A percentile compares a stretch with the other conserved stretches of the same genome.
Conservation (phyloP, 75 land plant genomes). For the Selaginella tamariscina region DNA sequence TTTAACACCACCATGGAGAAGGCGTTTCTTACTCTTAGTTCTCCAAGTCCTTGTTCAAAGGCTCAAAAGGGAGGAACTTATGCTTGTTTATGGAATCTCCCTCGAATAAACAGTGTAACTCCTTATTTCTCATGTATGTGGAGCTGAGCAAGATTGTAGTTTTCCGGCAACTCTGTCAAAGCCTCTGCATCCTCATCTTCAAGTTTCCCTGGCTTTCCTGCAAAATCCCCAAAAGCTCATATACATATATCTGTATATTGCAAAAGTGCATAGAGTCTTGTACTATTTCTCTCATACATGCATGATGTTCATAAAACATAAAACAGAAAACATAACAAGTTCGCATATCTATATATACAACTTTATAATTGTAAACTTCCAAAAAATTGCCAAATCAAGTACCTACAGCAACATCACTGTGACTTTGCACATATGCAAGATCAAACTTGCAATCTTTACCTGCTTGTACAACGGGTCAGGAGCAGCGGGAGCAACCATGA, state of each 20-base stretch:
- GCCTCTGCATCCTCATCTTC: not conserved
- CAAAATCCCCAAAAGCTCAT: conserved; percentile 38
- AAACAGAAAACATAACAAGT: too few species aligned
- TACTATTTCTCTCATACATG: too few species aligned
- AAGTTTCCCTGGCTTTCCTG: not conserved
- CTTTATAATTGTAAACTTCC: not conserved
- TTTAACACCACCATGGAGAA: conserved; percentile 54
- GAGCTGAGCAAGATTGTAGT: not conserved
- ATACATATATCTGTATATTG: conserved; percentile 81
- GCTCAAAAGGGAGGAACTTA: not conserved
- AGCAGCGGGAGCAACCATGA: not conserved
- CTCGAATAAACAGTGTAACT: not conserved
- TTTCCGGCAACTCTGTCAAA: not conserved
- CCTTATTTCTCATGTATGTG: not conserved
- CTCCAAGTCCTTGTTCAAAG: conserved; percentile 53
- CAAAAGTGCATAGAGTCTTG: conserved; percentile 54
- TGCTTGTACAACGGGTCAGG: not conserved
- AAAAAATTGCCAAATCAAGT: not conserved
- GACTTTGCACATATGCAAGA: not conserved
- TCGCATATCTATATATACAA: not conserved
- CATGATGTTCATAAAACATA: not conserved
- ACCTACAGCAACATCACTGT: not conserved
- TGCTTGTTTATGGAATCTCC: not conserved
- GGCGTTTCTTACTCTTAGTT: conserved; percentile 59
- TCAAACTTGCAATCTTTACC: not conserved